These are phyloP conservation scores for Sordaria brevicollis DNA, from an alignment of 495 filamentous ascomycete genomes.

Conservation along the genomic window DNA sequence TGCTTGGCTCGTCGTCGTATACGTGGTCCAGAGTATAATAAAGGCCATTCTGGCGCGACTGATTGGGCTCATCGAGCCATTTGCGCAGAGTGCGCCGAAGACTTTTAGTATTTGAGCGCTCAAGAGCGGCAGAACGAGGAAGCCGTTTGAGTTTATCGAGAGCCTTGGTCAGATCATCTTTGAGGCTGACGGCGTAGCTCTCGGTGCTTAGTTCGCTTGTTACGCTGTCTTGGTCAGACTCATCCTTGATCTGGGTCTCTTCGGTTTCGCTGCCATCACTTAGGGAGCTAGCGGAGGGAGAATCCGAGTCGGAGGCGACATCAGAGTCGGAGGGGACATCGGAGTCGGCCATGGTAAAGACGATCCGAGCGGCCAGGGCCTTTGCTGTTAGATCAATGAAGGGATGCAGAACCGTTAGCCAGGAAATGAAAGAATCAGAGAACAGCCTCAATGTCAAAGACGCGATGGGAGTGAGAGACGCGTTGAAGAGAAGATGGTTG, in stretches of 20 bases:
- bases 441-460: not conserved
- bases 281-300: not conserved
- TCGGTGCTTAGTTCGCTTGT: not conserved
- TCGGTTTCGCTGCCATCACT: not conserved
- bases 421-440: not conserved
- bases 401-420: not conserved
- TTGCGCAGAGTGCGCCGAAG: not conserved
- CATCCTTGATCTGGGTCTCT: not conserved
- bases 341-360: not conserved
- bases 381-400: not conserved
- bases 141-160: not conserved
- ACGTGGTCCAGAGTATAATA: not conserved
- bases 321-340: not conserved
- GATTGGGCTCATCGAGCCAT: not conserved
- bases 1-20: not conserved
- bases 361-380: not conserved
- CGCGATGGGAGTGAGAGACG: no score
- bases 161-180: not conserved
- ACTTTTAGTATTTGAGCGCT: not conserved
- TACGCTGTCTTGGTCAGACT: not conserved
- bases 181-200: not conserved
- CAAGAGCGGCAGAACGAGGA: not conserved
- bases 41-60: not conserved
- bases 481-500: not conserved
- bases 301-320: not conserved